Conservation (phyloP, 2,329 filamentous ascomycete species). For the Corynespora cassiicola region DNA sequence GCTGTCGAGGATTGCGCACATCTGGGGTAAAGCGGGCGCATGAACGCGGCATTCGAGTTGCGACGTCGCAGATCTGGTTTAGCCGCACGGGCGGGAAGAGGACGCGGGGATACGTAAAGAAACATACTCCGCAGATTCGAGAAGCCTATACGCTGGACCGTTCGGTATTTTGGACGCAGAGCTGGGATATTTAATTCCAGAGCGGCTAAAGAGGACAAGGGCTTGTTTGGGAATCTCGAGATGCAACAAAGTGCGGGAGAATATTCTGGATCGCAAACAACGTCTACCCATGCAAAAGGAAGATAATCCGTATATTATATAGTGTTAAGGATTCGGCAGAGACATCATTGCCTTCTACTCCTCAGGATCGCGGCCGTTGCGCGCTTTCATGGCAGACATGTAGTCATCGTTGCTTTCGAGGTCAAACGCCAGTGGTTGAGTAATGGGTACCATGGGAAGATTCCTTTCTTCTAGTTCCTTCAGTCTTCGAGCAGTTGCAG, state of each 20-base stretch:
- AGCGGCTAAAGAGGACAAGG: too few relatives aligned
- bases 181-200: too few relatives aligned
- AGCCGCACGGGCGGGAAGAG: slow-evolving; percentile 20
- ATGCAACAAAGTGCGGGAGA: slow-evolving; percentile 2
- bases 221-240: too few relatives aligned
- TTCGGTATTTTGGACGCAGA: too few relatives aligned
- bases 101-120: slow-evolving; percentile 9
- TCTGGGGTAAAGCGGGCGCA: slow-evolving; percentile 34
- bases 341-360: slow-evolving; percentile 42
- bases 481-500: slow-evolving; percentile 57
- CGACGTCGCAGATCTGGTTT: slow-evolving; percentile 26
- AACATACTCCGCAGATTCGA: too few relatives aligned
- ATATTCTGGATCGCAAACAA: slow-evolving; percentile 1
- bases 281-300: too few relatives aligned
- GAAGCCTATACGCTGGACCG: too few relatives aligned
- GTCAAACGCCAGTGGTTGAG: slow-evolving; percentile 59
- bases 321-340: too few relatives aligned
- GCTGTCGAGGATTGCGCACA: slow-evolving; percentile 18
- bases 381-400: slow-evolving; percentile 47
- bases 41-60: slow-evolving; percentile 20
- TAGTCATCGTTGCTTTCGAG: slow-evolving; percentile 60
- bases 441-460: slow-evolving; percentile 60
- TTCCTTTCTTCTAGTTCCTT: slow-evolving; percentile 59
- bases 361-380: slow-evolving; percentile 51
- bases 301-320: too few relatives aligned